These are phyloP conservation scores for Smittium culicis DNA, from an alignment of 371 early-diverging fungal species.

Conservation along the genomic window DNA sequence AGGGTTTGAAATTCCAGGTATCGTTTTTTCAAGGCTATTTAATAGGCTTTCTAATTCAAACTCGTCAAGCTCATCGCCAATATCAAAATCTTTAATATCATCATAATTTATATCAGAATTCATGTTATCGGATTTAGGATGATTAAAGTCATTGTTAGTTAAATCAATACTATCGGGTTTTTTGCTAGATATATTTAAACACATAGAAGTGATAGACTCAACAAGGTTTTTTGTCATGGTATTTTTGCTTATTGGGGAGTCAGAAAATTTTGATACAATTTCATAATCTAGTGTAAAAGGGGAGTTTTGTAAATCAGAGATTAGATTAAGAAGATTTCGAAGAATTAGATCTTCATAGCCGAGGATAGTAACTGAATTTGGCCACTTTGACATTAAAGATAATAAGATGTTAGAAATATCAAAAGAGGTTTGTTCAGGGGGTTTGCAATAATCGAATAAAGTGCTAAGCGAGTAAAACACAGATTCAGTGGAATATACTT, in stretches of 20 bases:
- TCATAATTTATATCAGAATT: background rate
- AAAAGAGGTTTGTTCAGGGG: background rate
- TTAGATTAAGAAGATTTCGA: background rate
- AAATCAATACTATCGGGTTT: background rate
- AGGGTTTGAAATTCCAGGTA: conserved; percentile 1
- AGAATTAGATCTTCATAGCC: background rate
- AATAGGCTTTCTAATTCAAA: background rate
- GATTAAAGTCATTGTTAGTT: background rate
- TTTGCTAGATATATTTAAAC: background rate
- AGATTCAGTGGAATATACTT: background rate
- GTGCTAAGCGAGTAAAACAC: background rate
- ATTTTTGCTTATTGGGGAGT: background rate
- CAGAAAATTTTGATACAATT: background rate
- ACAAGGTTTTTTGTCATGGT: background rate
- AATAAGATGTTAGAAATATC: background rate
- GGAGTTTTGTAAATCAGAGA: background rate
- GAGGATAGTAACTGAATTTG: background rate
- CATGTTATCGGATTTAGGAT: background rate
- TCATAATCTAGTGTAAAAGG: background rate
- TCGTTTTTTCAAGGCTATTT: conserved; percentile 2
- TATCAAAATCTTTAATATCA: background rate
- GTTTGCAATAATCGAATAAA: background rate
- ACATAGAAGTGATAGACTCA: background rate
- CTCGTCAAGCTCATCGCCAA: background rate
- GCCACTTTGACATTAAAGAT: background rate